A percentile compares a stretch with the other conserved stretches of the same genome.
Evolutionary conservation across 1,284 basidiomycete genomes (phyloP).

Genomic region (Hemileia vastatrix): DNA sequence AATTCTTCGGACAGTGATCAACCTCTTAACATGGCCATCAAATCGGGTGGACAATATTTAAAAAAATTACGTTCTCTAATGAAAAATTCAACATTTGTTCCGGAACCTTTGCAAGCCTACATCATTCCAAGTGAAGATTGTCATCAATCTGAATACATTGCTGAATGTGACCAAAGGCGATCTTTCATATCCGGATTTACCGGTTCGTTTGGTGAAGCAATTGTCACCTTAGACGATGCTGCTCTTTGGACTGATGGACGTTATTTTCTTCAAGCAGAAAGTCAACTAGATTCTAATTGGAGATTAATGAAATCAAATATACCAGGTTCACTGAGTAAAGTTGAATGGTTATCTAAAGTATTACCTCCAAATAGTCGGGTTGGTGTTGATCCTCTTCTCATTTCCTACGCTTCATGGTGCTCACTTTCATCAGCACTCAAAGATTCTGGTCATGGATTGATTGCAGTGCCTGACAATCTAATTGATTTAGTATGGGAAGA

Average conservation of each 20-base stretch:
- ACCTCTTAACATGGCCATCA: too few relatives aligned
- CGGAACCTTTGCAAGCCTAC: too few relatives aligned
- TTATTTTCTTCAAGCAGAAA: conserved; percentile 74
- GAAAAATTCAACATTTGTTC: too few relatives aligned
- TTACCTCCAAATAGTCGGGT: conserved; percentile 54
- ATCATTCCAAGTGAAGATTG: conserved; percentile 77
- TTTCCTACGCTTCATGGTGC: conserved; percentile 71
- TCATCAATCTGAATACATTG: conserved; percentile 79
- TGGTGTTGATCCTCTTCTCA: conserved; percentile 79
- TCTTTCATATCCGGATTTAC: conserved; percentile 77
- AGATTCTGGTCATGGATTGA: too few relatives aligned
- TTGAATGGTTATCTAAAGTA: conserved; percentile 51
- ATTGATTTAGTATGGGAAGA: conserved; percentile 66
- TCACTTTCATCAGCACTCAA: too few relatives aligned
- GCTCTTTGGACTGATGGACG: conserved; percentile 70
- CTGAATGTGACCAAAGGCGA: conserved; percentile 66
- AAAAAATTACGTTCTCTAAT: too few relatives aligned
- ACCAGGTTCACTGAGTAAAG: conserved; percentile 33
- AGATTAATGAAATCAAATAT: conserved; percentile 58
- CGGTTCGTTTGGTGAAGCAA: conserved; percentile 74
- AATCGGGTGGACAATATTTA: too few relatives aligned
- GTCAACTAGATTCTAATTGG: conserved; percentile 71
- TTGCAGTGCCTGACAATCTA: conserved; percentile 67
- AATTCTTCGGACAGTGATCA: too few relatives aligned
- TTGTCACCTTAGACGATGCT: conserved; percentile 55